Evolutionary conservation across 805 yeast genomes (phyloP).

Genomic region (Wickerhamomyces rabaulensis): DNA sequence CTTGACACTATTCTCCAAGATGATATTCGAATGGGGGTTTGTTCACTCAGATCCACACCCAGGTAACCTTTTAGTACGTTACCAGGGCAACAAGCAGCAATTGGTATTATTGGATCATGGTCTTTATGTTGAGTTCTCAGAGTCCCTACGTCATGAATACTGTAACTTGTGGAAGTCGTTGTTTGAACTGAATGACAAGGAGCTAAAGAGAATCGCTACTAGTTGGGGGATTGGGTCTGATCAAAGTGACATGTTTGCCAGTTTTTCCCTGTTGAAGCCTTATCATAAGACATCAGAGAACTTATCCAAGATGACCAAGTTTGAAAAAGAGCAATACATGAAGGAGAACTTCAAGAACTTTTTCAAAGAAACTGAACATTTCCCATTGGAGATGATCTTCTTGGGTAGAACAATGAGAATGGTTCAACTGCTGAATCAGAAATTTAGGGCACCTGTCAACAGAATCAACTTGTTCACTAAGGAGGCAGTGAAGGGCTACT

Average conservation of each 20-base stretch:
- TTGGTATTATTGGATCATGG: conserved; percentile 75
- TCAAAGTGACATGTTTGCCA: conserved; percentile 53
- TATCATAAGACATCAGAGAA: conserved; percentile 26
- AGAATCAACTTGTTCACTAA: conserved; percentile 57
- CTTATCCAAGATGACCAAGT: conserved; percentile 28
- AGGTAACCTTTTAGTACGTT: conserved; percentile 62
- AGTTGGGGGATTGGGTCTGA: conserved; percentile 66
- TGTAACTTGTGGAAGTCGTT: conserved; percentile 58
- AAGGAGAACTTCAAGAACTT: conserved; percentile 48
- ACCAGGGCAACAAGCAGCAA: conserved; percentile 36
- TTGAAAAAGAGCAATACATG: conserved; percentile 36
- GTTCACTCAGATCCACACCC: conserved; percentile 79
- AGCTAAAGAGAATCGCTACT: conserved; percentile 42
- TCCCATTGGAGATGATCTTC: conserved; percentile 63
- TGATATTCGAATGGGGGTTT: conserved; percentile 56
- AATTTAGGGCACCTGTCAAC: conserved; percentile 69
- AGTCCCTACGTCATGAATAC: conserved; percentile 49
- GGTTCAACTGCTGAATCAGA: conserved; percentile 63
- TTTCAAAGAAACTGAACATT: conserved; percentile 54
- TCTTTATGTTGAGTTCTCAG: conserved; percentile 50
- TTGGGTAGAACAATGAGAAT: conserved; percentile 69
- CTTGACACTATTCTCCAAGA: conserved; percentile 44
- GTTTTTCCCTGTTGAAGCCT: conserved; percentile 48
- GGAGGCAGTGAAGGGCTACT: conserved; percentile 39
- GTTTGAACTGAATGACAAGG: conserved; percentile 45